A percentile compares a stretch with the other conserved stretches of the same genome.
Evolutionary conservation across 1,284 basidiomycete genomes (phyloP).

Genomic region (Fomitopsis betulina): DNA sequence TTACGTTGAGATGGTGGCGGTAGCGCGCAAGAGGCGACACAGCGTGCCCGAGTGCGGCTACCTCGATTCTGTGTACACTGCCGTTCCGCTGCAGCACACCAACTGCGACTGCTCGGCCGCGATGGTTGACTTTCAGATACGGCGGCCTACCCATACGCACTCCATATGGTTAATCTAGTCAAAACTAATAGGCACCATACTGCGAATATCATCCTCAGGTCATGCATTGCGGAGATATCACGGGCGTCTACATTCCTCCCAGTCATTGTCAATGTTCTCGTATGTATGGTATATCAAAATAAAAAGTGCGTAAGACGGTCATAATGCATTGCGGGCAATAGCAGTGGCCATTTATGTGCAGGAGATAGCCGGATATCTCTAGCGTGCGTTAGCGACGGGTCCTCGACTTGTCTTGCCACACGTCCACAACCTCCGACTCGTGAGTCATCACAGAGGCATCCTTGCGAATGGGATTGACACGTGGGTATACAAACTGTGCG

Average conservation of each 20-base stretch:
- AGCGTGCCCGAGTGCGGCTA: neutral
- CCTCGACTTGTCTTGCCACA: conserved; percentile 1
- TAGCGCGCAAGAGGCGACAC: conserved; percentile 3
- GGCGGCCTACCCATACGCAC: neutral
- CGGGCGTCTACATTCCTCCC: too few species aligned
- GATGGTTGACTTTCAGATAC: neutral
- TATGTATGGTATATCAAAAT: too few species aligned
- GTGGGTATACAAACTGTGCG: conserved; percentile 75
- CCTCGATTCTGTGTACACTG: neutral
- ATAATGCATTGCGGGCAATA: too few species aligned
- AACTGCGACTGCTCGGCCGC: neutral
- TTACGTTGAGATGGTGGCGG: conserved; percentile 4
- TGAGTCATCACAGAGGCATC: conserved; percentile 85
- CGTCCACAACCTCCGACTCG: conserved; percentile 64
- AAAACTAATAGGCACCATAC: too few species aligned
- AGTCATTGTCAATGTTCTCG: too few species aligned
- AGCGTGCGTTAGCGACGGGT: neutral
- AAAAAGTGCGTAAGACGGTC: too few species aligned
- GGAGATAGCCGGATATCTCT: neutral
- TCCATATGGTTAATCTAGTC: neutral
- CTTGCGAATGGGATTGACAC: conserved; percentile 66
- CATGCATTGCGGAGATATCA: neutral
- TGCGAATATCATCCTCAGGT: too few species aligned
- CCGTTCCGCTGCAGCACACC: neutral
- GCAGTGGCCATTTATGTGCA: neutral